phyloP scores from a whole-genome alignment of 2,329 filamentous ascomycete genomes.

The Nemania serpens region DNA sequence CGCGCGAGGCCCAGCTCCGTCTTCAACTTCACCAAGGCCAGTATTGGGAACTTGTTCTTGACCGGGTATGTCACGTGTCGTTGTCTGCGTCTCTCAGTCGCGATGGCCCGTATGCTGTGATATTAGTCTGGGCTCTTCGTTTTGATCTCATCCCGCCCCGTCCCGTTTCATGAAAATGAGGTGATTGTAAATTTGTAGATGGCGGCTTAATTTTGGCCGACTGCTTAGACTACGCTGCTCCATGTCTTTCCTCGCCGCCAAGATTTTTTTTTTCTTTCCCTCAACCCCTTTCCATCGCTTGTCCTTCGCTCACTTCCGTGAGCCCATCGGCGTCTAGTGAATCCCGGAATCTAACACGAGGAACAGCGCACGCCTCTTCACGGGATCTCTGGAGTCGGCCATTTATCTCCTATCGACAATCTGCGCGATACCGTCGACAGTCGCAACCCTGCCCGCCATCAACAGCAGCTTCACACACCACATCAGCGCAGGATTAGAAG shows the following conservation, averaged over 20 bases:
- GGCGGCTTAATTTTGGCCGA: no score
- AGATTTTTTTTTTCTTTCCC: background rate
- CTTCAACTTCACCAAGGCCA: slow-evolving; percentile 78
- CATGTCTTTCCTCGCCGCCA: background rate
- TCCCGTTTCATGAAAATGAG: background rate
- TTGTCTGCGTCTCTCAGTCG: background rate
- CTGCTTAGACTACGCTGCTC: background rate
- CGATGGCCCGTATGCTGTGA: background rate
- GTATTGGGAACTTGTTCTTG: slow-evolving; percentile 78
- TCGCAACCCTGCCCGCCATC: slow-evolving; percentile 84
- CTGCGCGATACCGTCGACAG: slow-evolving; percentile 77
- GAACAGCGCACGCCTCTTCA: slow-evolving; percentile 75
- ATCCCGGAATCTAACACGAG: background rate
- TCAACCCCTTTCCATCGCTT: background rate
- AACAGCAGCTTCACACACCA: slow-evolving; percentile 96
- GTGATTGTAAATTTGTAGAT: background rate
- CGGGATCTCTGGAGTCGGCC: slow-evolving; percentile 87
- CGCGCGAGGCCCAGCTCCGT: slow-evolving; percentile 71
- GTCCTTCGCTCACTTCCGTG: background rate
- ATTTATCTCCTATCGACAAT: slow-evolving; percentile 89
- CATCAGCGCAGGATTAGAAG: slow-evolving; percentile 79
- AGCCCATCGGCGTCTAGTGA: background rate
- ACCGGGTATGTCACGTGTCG: slow-evolving; percentile 58
- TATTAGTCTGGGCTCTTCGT: background rate
- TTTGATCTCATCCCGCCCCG: background rate